phyloP scores from a whole-genome alignment of 495 filamentous ascomycete genomes.

The Neurospora sp. region DNA sequence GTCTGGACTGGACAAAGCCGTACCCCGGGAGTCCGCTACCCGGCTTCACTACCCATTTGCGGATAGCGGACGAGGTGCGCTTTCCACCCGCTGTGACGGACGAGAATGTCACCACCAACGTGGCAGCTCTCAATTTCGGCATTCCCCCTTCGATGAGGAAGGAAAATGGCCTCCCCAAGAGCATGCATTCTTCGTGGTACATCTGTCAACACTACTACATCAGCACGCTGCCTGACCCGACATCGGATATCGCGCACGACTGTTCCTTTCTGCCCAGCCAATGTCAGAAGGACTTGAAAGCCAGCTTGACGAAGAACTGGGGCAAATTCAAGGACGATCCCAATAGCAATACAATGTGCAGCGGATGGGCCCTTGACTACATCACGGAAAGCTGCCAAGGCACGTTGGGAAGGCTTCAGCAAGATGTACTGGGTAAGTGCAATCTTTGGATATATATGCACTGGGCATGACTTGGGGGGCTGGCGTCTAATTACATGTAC shows the following conservation, averaged over 20 bases:
- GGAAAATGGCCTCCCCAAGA: neutral
- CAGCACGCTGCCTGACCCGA: neutral
- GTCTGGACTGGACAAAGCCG: neutral
- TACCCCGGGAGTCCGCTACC: neutral
- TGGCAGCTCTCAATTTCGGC: neutral
- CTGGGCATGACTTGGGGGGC: fast-evolving
- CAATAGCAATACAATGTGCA: neutral
- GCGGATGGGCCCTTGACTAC: neutral
- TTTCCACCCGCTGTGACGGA: neutral
- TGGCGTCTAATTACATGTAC: neutral
- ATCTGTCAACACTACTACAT: neutral
- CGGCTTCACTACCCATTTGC: neutral
- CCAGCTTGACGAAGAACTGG: neutral
- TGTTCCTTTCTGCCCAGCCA: neutral
- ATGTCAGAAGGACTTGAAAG: neutral
- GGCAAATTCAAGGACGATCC: neutral
- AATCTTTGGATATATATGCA: neutral
- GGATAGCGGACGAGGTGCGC: neutral
- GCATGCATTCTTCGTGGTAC: neutral
- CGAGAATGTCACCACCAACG: neutral
- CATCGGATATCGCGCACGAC: neutral
- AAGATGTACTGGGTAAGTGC: neutral
- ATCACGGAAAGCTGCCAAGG: neutral
- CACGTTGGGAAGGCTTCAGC: neutral
- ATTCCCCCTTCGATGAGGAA: neutral